phyloP scores from a whole-genome alignment of 2,329 filamentous ascomycete genomes.

The Monosporascus ibericus region DNA sequence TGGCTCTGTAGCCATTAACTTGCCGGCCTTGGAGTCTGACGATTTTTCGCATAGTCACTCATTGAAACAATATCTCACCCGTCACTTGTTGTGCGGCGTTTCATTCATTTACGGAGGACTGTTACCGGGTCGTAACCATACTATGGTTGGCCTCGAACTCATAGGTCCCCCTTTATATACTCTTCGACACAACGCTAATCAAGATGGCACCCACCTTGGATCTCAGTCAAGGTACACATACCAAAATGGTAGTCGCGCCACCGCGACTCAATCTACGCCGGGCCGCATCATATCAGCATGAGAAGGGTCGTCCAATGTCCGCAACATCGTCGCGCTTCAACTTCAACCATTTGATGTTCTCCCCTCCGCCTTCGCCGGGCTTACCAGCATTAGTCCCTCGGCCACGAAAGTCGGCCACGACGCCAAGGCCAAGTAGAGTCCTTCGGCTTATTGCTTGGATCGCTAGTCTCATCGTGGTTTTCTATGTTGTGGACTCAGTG shows the following conservation, averaged over 20 bases:
- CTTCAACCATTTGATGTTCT: constrained; percentile 63
- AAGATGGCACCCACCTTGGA: constrained; percentile 42
- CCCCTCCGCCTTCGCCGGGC: constrained; percentile 64
- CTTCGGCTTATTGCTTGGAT: constrained; percentile 52
- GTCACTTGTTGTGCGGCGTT: neutral
- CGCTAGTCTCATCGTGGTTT: constrained; percentile 39
- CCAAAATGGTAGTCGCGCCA: constrained; percentile 46
- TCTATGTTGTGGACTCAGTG: constrained; percentile 40
- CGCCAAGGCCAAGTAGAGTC: constrained; percentile 52
- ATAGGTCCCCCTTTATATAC: neutral
- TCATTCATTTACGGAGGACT: neutral
- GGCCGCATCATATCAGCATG: constrained; percentile 50
- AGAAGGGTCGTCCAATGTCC: constrained; percentile 44
- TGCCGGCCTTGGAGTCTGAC: neutral
- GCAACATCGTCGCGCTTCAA: constrained; percentile 58
- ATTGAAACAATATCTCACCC: neutral
- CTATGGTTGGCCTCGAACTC: neutral
- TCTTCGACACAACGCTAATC: neutral
- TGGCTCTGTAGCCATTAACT: no score
- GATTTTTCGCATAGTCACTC: neutral
- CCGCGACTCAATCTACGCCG: constrained; percentile 55
- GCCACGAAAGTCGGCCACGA: constrained; percentile 53
- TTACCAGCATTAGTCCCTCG: constrained; percentile 63
- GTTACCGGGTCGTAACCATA: neutral
- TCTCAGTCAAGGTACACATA: constrained; percentile 36